A percentile compares a stretch with the other conserved stretches of the same genome.
These are phyloP conservation scores for Simmondsia chinensis DNA, from an alignment of 148 eudicot species.

Conservation along the genomic window DNA sequence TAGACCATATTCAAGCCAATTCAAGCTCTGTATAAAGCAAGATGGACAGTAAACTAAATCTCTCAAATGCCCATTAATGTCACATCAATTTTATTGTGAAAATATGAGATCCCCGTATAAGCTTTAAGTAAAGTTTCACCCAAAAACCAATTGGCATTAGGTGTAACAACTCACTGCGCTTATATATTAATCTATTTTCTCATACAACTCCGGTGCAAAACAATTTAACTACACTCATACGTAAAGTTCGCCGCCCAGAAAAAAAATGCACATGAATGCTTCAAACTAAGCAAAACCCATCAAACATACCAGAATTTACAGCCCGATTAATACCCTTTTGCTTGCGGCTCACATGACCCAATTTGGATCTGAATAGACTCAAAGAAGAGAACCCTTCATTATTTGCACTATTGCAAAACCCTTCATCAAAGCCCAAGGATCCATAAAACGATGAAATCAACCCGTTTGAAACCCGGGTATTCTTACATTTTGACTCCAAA, in stretches of 20 bases:
- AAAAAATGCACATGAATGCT: background rate
- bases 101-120: no score
- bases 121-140: no score
- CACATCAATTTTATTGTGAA: no score
- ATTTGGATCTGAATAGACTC: slow-evolving; percentile 28
- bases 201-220: no score
- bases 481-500: slow-evolving; percentile 17
- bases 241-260: background rate
- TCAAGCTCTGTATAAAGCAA: no score
- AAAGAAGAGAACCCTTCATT: slow-evolving; percentile 7
- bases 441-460: slow-evolving; percentile 29
- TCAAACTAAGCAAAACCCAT: background rate
- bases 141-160: no score
- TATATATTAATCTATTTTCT: no score
- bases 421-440: slow-evolving; percentile 14
- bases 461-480: slow-evolving; percentile 9
- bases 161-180: no score
- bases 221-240: slow-evolving; percentile 14
- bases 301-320: slow-evolving; percentile 23
- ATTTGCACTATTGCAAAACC: background rate
- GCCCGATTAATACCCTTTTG: slow-evolving; percentile 34
- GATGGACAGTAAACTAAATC: no score
- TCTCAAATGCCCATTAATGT: no score
- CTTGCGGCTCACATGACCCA: slow-evolving; percentile 14
- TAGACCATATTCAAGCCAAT: no score